Evolutionary conservation across 2,329 filamentous ascomycete species (phyloP).

Genomic region (Penicillium decumbens): DNA sequence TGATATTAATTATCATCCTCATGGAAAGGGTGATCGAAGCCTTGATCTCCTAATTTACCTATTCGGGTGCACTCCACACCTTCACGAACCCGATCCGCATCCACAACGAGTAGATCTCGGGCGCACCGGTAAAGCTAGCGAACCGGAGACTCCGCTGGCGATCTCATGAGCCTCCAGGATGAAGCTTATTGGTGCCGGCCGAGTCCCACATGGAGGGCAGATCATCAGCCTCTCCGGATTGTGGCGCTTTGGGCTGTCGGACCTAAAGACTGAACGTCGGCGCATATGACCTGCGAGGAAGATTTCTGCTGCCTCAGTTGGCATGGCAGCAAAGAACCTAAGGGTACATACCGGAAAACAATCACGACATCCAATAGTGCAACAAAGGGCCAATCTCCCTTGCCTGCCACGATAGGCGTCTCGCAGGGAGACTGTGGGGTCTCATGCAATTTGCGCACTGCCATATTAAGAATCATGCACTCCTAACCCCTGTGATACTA

Average conservation of each 20-base stretch:
- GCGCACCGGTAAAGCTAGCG: slow-evolving; percentile 2
- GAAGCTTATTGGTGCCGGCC: slow-evolving; percentile 9
- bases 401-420: slow-evolving; percentile 5
- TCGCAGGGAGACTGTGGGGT: slow-evolving; percentile 11
- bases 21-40: not conserved
- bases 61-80: not conserved
- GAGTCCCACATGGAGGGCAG: slow-evolving; percentile 8
- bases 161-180: slow-evolving; percentile 8
- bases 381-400: slow-evolving; percentile 5
- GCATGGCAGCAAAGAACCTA: not conserved
- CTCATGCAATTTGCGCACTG: slow-evolving; percentile 6
- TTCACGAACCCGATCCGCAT: not conserved
- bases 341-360: not conserved
- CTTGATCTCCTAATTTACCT: slow-evolving; percentile 2
- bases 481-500: slow-evolving; percentile 4
- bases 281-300: not conserved
- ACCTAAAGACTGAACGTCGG: not conserved
- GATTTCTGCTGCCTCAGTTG: not conserved
- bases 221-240: slow-evolving; percentile 11
- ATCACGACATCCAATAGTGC: slow-evolving; percentile 9
- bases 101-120: not conserved
- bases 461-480: slow-evolving; percentile 15
- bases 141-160: slow-evolving; percentile 9
- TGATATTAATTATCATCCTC: not conserved
- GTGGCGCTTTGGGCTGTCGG: not conserved